phyloP scores from a whole-genome alignment of 2,329 filamentous ascomycete species.

The Hortaea werneckii region DNA sequence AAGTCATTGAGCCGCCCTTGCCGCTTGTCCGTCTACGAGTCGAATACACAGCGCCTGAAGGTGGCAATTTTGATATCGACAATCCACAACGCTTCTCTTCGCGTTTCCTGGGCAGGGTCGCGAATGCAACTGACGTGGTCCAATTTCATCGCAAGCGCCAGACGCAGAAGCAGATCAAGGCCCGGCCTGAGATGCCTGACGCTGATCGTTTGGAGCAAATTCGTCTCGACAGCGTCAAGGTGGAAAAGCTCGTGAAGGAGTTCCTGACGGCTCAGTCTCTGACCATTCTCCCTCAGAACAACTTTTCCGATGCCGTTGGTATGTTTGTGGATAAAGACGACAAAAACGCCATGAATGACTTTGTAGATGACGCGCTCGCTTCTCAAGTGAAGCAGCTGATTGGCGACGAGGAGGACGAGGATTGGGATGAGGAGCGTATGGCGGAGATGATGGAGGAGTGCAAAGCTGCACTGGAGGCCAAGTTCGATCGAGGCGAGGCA shows the following conservation, averaged over 20 bases:
- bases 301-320: conserved; percentile 83
- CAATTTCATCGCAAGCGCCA: conserved; percentile 87
- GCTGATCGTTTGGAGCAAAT: conserved; percentile 51
- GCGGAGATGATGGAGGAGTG: conserved; percentile 46
- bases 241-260: conserved; percentile 79
- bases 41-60: conserved; percentile 77
- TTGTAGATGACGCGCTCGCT: conserved; percentile 35
- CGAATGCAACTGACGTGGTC: conserved; percentile 88
- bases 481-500: conserved; percentile 56
- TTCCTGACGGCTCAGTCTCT: conserved; percentile 80
- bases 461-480: conserved; percentile 55
- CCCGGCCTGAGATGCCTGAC: conserved; percentile 51
- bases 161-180: conserved; percentile 37
- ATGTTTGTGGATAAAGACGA: conserved; percentile 95
- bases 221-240: conserved; percentile 65
- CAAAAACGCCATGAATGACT: conserved; percentile 66
- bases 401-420: conserved; percentile 44
- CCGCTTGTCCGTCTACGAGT: conserved; percentile 85
- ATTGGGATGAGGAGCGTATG: conserved; percentile 56
- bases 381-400: conserved; percentile 42
- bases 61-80: conserved; percentile 78
- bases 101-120: conserved; percentile 78
- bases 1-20: conserved; percentile 55
- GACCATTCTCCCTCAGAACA: conserved; percentile 84
- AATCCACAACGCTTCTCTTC: conserved; percentile 96